Conservation (phyloP, 148 eudicot genomes). For the Linanthus parryae region DNA sequence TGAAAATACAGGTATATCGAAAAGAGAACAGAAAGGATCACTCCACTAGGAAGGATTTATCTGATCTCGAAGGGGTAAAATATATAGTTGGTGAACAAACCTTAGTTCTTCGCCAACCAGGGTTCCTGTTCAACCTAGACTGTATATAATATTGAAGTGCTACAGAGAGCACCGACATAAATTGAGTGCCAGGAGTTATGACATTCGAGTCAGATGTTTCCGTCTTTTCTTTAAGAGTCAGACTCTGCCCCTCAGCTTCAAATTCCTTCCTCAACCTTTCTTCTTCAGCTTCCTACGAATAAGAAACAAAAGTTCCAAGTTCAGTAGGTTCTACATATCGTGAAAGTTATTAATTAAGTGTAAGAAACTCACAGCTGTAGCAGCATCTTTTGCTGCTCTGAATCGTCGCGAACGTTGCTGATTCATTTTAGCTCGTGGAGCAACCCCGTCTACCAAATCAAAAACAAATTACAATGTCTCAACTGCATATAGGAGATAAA, state of each 20-base stretch:
- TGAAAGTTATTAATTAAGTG: not conserved
- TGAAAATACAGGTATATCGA: constrained; percentile 33
- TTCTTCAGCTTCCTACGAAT: constrained; percentile 79
- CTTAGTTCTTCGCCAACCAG: constrained; percentile 85
- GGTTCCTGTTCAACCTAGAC: constrained; percentile 59
- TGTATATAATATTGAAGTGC: constrained; percentile 93
- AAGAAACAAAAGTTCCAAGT: constrained; percentile 10
- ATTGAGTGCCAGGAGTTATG: constrained; percentile 94
- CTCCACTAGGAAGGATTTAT: constrained; percentile 41
- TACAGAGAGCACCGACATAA: constrained; percentile 84
- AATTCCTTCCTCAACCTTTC: constrained; percentile 67
- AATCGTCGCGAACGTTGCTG: constrained; percentile 97
- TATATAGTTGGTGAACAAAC: constrained; percentile 28
- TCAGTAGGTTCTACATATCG: not conserved
- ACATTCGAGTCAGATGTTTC: constrained; percentile 97
- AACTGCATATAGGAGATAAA: not conserved
- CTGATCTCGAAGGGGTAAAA: constrained; percentile 20
- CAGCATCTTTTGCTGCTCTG: constrained; percentile 99
- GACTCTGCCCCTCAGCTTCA: constrained; percentile 58
- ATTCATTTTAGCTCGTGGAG: constrained; percentile 99
- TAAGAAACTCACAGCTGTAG: constrained; percentile 67
- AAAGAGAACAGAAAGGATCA: constrained; percentile 44
- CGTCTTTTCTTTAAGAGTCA: constrained; percentile 51
- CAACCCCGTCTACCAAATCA: constrained; percentile 79
- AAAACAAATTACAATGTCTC: constrained; percentile 6